Percentiles rank a stretch among this genome's conserved stretches.
Evolutionary conservation across 257 asterid genomes (phyloP).

Genomic region (Pogostemon cablin): DNA sequence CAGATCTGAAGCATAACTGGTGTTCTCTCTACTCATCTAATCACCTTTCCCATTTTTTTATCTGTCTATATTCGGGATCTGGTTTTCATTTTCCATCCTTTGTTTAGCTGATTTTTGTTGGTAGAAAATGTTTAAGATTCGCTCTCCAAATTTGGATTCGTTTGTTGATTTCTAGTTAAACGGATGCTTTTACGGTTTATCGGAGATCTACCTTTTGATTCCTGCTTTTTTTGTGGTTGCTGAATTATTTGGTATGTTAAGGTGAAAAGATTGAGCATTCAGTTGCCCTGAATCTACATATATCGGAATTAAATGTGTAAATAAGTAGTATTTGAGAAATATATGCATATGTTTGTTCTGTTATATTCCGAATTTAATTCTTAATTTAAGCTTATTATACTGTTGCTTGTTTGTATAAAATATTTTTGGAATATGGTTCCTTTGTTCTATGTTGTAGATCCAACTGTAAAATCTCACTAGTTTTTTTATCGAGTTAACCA

Average conservation of each 20-base stretch:
- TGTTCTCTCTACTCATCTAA: background rate
- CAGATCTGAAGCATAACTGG: slow-evolving; percentile 24
- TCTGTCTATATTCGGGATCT: background rate
- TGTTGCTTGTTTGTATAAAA: background rate
- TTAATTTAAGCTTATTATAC: background rate
- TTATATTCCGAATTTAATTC: background rate
- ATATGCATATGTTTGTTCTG: background rate
- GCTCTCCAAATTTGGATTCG: background rate
- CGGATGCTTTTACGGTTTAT: background rate
- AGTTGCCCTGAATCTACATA: background rate
- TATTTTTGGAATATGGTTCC: background rate
- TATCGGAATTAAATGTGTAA: background rate
- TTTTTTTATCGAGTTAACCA: background rate
- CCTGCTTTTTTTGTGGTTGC: background rate
- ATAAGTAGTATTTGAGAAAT: slow-evolving; percentile 1
- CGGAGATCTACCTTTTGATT: slow-evolving; percentile 12
- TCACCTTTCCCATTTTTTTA: background rate
- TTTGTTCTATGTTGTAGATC: slow-evolving; percentile 15
- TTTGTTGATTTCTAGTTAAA: background rate
- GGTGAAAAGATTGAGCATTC: background rate
- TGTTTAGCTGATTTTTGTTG: background rate
- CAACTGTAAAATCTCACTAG: slow-evolving; percentile 16
- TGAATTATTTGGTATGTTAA: background rate
- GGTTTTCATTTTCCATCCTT: background rate
- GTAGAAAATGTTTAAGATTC: background rate